These are phyloP conservation scores for Blepharisma japonicum DNA, from an alignment of 73 alveolate species.

Conservation along the genomic window DNA sequence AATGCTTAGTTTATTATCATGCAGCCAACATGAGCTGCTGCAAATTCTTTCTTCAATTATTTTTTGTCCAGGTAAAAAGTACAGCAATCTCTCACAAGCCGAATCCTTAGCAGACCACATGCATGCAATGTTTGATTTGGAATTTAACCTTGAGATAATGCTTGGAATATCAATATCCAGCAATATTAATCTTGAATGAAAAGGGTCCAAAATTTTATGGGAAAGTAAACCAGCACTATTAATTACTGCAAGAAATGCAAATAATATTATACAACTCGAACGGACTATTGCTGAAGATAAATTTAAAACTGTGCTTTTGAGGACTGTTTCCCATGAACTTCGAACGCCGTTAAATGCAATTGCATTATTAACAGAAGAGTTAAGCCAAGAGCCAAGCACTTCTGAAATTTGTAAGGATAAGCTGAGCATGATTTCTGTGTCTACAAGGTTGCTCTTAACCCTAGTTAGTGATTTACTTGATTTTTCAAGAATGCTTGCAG, in stretches of 20 bases:
- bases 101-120: no score
- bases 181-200: no score
- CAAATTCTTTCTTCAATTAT: no score
- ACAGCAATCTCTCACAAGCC: no score
- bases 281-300: background rate
- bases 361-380: background rate
- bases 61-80: no score
- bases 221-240: no score
- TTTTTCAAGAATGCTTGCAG: constrained; percentile 13
- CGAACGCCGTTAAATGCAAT: constrained; percentile 25
- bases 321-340: constrained; percentile 26
- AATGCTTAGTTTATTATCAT: no score
- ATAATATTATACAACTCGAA: constrained; percentile 1
- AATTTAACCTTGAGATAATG: no score
- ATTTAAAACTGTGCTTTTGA: background rate
- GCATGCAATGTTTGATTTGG: no score
- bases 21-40: no score
- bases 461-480: constrained; percentile 14
- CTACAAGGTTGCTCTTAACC: background rate
- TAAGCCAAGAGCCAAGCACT: background rate
- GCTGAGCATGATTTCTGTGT: background rate
- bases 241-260: background rate
- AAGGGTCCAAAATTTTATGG: no score
- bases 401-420: background rate
- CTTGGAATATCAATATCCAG: no score